Evolutionary conservation across 2,329 filamentous ascomycete species (phyloP).

Genomic region (Claviceps citrina): DNA sequence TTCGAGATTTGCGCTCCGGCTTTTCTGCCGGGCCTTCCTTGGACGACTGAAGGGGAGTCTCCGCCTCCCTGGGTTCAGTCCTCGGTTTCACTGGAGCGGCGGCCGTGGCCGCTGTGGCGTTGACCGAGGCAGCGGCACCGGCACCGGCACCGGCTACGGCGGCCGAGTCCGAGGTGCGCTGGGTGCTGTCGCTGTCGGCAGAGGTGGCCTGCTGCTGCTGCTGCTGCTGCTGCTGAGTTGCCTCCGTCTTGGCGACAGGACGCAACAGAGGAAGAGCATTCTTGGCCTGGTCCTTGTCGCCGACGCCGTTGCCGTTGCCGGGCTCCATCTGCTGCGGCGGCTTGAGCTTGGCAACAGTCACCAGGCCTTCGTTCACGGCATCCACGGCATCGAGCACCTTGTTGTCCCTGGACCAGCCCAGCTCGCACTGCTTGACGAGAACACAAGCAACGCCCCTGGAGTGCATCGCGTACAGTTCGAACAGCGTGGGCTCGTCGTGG

Average conservation of each 20-base stretch:
- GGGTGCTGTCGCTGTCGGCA: conserved; percentile 13
- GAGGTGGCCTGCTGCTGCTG: no score
- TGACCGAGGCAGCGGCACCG: background rate
- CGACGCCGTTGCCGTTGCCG: conserved; percentile 10
- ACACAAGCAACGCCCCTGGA: conserved; percentile 91
- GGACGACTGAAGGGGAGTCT: conserved; percentile 24
- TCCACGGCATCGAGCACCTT: conserved; percentile 70
- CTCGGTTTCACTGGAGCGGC: conserved; percentile 23
- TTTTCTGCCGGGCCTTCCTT: conserved; percentile 36
- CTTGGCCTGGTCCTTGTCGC: conserved; percentile 25
- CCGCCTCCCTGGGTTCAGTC: conserved; percentile 32
- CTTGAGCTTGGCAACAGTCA: conserved; percentile 59
- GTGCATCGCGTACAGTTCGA: conserved; percentile 95
- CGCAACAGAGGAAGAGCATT: conserved; percentile 19
- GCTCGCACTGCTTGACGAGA: conserved; percentile 69
- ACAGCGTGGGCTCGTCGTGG: conserved; percentile 57
- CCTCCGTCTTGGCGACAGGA: conserved; percentile 17
- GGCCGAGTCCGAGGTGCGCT: conserved; percentile 17
- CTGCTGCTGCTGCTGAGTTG: conserved; percentile 13
- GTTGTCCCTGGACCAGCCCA: conserved; percentile 84
- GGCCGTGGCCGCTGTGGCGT: background rate
- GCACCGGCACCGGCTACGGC: background rate
- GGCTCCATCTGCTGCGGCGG: conserved; percentile 29
- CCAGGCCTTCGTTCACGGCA: conserved; percentile 56
- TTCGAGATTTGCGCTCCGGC: conserved; percentile 43